These are phyloP conservation scores for Cutaneotrichosporon dermatis DNA, from an alignment of 1,284 basidiomycete genomes.

Conservation along the genomic window DNA sequence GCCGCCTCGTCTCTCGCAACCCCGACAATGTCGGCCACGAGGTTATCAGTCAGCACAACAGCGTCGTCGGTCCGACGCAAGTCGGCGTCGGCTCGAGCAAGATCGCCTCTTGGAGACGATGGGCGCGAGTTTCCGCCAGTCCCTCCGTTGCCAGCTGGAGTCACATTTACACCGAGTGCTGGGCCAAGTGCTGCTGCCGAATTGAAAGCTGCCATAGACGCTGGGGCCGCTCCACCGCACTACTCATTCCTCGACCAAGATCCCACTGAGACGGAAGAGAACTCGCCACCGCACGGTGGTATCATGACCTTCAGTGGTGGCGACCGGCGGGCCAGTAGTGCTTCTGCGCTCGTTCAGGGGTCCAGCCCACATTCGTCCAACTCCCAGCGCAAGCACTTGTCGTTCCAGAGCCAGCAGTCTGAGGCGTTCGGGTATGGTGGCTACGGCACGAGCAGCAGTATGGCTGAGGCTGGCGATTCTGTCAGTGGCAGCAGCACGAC, in stretches of 20 bases:
- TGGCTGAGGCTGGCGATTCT: background rate
- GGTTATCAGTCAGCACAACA: background rate
- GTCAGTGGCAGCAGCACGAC: background rate
- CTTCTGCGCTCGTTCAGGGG: background rate
- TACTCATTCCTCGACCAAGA: conserved; percentile 15
- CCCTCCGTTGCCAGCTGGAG: background rate
- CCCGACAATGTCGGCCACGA: conserved; percentile 1
- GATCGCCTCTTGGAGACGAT: background rate
- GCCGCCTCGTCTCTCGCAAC: conserved; percentile 1
- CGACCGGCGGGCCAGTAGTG: background rate
- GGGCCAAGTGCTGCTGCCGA: background rate
- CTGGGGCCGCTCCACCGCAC: conserved; percentile 8
- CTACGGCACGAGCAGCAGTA: conserved; percentile 1
- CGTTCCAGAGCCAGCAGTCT: background rate
- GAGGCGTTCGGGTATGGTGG: background rate
- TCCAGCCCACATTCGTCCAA: background rate
- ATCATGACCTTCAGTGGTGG: background rate
- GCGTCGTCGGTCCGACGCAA: background rate
- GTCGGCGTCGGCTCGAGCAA: background rate
- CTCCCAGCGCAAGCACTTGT: background rate
- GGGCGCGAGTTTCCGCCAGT: background rate
- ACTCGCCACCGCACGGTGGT: conserved; percentile 1
- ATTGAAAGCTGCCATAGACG: conserved; percentile 2
- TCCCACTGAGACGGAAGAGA: conserved; percentile 2
- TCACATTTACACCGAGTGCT: background rate